Percentiles rank a stretch among this genome's conserved stretches.
Evolutionary conservation across 371 early-diverging fungal genomes (phyloP).

Genomic region (Mucor mucedo): DNA sequence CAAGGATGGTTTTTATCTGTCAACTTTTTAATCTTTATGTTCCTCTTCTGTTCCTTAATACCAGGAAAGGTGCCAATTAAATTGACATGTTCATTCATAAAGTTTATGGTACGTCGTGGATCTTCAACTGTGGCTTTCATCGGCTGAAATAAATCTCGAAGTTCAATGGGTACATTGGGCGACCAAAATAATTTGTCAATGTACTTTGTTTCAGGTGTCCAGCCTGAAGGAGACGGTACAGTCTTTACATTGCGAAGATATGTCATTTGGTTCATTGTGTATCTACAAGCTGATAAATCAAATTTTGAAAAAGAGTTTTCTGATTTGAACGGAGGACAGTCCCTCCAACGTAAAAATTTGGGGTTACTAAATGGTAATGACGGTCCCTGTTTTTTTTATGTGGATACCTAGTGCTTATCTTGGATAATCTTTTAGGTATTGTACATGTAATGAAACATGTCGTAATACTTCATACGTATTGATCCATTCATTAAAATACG

Average conservation of each 20-base stretch:
- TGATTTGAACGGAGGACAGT: too few species aligned
- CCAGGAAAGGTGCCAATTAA: slow-evolving; percentile 40
- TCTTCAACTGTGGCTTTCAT: slow-evolving; percentile 22
- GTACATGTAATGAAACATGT: too few species aligned
- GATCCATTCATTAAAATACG: too few species aligned
- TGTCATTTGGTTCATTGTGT: background rate
- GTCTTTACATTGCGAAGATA: slow-evolving; percentile 40
- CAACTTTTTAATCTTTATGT: slow-evolving; percentile 50
- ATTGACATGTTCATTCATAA: slow-evolving; percentile 51
- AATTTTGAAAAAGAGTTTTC: too few species aligned
- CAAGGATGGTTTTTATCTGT: slow-evolving; percentile 53
- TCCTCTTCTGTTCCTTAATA: slow-evolving; percentile 44
- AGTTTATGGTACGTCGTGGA: slow-evolving; percentile 29
- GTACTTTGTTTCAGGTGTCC: slow-evolving; percentile 51
- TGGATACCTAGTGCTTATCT: too few species aligned
- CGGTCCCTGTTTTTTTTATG: too few species aligned
- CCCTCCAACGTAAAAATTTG: too few species aligned
- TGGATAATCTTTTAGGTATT: too few species aligned
- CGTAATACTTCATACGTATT: too few species aligned
- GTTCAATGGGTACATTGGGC: slow-evolving; percentile 38
- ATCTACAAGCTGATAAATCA: background rate
- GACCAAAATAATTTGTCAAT: slow-evolving; percentile 54
- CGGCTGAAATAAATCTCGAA: slow-evolving; percentile 42
- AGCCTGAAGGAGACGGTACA: slow-evolving; percentile 45
- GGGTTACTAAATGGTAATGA: too few species aligned